Conservation (phyloP, 257 asterid species). For the Primulina huaijiensis region DNA sequence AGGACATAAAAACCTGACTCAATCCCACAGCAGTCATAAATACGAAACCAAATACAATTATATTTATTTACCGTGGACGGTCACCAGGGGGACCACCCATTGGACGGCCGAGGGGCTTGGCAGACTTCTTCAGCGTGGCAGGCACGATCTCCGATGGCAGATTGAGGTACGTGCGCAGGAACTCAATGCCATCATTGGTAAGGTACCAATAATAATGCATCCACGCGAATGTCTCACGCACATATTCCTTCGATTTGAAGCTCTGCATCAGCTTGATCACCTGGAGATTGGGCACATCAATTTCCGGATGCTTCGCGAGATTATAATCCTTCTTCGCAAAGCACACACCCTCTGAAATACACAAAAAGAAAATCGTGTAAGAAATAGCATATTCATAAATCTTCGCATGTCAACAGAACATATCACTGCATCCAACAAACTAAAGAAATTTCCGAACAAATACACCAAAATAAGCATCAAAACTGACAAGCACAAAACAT, state of each 20-base stretch:
- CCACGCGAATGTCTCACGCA: constrained; percentile 95
- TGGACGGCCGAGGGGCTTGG: constrained; percentile 92
- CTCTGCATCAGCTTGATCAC: constrained; percentile 98
- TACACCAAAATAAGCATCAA: not conserved
- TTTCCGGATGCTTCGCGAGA: constrained; percentile 84
- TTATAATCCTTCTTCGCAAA: constrained; percentile 86
- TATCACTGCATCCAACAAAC: too few relatives aligned
- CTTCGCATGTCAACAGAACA: too few relatives aligned
- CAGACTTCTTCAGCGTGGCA: constrained; percentile 83
- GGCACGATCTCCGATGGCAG: constrained; percentile 93
- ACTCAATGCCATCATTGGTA: constrained; percentile 92
- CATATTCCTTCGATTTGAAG: constrained; percentile 86
- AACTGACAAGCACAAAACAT: too few relatives aligned
- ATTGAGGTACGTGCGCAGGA: constrained; percentile 79
- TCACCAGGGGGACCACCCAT: constrained; percentile 89
- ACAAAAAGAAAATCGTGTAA: not conserved
- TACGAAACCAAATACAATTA: not conserved
- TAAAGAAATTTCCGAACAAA: not conserved
- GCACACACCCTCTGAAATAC: constrained; percentile 77
- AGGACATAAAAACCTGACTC: not conserved
- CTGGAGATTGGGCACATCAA: constrained; percentile 92
- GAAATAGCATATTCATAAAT: not conserved
- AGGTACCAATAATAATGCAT: constrained; percentile 95
- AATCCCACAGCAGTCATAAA: not conserved
- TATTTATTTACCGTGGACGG: constrained; percentile 72